Conservation (phyloP, 306 rosid species). For the Quercus ilex region DNA sequence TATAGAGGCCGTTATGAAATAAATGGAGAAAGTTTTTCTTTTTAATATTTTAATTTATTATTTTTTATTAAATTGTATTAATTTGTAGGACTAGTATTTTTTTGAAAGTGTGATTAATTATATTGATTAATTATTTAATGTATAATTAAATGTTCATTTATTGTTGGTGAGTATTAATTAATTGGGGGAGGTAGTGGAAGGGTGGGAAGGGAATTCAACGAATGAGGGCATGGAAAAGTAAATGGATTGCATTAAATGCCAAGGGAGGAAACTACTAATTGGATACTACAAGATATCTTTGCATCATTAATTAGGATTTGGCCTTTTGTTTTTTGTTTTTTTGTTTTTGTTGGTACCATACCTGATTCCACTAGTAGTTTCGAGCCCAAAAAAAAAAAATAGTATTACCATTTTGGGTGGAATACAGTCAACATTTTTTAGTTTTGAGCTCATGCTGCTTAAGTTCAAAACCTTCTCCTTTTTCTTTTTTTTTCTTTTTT, state of each 20-base stretch:
- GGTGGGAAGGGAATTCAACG: conserved; percentile 62
- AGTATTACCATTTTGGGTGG: not conserved
- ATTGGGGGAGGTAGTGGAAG: conserved; percentile 41
- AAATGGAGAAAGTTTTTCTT: not conserved
- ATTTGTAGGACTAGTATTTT: not conserved
- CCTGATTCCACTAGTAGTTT: too few species aligned
- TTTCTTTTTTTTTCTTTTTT: too few species aligned
- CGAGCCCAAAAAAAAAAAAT: too few species aligned
- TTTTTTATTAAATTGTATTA: not conserved
- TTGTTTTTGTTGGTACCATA: not conserved
- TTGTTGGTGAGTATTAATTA: conserved; percentile 46
- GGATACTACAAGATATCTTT: not conserved
- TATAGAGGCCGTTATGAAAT: not conserved
- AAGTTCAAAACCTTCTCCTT: too few species aligned
- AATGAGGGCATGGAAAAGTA: conserved; percentile 53
- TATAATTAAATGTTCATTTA: conserved; percentile 50
- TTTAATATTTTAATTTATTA: not conserved
- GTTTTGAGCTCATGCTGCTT: too few species aligned
- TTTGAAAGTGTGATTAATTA: conserved; percentile 24
- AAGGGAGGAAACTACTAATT: not conserved
- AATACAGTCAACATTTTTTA: too few species aligned
- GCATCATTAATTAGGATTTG: not conserved
- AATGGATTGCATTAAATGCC: conserved; percentile 59
- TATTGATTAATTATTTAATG: conserved; percentile 26
- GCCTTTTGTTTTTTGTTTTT: not conserved